Conservation (phyloP, 2,329 filamentous ascomycete genomes). For the Fusarium verticillioides region DNA sequence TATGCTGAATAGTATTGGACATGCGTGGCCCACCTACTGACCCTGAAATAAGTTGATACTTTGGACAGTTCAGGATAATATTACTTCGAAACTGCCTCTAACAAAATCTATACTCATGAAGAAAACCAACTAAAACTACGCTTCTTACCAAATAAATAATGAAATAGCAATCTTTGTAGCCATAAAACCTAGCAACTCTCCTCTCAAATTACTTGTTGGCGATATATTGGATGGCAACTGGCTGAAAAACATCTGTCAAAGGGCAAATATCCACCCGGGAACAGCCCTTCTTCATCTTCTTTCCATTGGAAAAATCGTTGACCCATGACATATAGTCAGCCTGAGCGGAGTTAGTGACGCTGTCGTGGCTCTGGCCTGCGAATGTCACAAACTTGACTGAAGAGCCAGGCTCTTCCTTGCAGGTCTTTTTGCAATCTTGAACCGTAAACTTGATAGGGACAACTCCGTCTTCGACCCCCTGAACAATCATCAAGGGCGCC, state of each 20-base stretch:
- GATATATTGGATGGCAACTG: not conserved
- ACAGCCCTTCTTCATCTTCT: not conserved
- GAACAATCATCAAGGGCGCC: not conserved
- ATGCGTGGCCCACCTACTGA: not conserved
- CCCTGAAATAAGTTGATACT: not conserved
- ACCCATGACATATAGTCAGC: not conserved
- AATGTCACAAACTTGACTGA: not conserved
- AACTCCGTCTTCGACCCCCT: not conserved
- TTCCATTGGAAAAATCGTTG: not conserved
- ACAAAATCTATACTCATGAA: not conserved
- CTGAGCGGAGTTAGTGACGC: not conserved
- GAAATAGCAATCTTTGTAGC: not conserved
- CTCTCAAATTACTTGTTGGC: not conserved
- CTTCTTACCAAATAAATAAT: not conserved
- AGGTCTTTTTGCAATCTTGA: not conserved
- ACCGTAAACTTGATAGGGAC: not conserved
- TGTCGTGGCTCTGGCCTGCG: not conserved
- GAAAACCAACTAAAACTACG: not conserved
- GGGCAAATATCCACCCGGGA: not conserved
- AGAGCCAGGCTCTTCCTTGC: not conserved
- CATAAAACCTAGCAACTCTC: not conserved
- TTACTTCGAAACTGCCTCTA: not conserved
- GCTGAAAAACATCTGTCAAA: not conserved
- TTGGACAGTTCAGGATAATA: not conserved
- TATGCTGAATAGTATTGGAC: not conserved